Evolutionary conservation across 1,284 basidiomycete genomes (phyloP).

Genomic region (Apiotrichum siamense): DNA sequence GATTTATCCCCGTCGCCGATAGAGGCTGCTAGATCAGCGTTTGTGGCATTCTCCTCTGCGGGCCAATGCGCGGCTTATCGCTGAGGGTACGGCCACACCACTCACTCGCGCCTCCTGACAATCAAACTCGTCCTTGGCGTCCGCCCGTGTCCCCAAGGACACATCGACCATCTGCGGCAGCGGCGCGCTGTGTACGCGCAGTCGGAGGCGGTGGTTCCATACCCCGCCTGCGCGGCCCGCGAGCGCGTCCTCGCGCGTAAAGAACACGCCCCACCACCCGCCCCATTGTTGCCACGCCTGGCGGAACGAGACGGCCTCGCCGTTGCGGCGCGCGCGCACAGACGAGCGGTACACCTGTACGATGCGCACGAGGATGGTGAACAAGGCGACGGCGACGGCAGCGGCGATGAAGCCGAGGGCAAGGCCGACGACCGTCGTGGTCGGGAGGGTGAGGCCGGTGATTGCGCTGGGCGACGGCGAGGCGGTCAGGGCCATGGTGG

Average conservation of each 20-base stretch:
- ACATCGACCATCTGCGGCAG: neutral
- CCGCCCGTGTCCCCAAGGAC: neutral
- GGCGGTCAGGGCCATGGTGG: neutral
- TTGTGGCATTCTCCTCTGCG: no score
- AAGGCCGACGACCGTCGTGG: slow-evolving; percentile 20
- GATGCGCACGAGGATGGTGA: slow-evolving; percentile 11
- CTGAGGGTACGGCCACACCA: neutral
- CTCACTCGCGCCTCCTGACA: slow-evolving; percentile 6
- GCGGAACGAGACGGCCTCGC: slow-evolving; percentile 10
- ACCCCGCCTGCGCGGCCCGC: no score
- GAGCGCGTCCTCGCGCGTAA: neutral
- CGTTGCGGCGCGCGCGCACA: neutral
- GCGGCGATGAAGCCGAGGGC: slow-evolving; percentile 26
- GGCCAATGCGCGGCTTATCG: no score
- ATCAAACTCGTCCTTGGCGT: slow-evolving; percentile 2
- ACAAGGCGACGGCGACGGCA: slow-evolving; percentile 7
- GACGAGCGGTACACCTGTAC: slow-evolving; percentile 3
- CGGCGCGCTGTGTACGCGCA: neutral
- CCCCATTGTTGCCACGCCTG: slow-evolving; percentile 17
- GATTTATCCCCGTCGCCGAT: no score
- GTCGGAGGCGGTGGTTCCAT: neutral
- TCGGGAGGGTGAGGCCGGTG: slow-evolving; percentile 1
- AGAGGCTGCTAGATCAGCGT: no score
- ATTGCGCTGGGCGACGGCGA: neutral
- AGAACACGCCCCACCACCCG: slow-evolving; percentile 19